Evolutionary conservation across 257 asterid genomes (phyloP).

Genomic region (Solanum medicagineum): DNA sequence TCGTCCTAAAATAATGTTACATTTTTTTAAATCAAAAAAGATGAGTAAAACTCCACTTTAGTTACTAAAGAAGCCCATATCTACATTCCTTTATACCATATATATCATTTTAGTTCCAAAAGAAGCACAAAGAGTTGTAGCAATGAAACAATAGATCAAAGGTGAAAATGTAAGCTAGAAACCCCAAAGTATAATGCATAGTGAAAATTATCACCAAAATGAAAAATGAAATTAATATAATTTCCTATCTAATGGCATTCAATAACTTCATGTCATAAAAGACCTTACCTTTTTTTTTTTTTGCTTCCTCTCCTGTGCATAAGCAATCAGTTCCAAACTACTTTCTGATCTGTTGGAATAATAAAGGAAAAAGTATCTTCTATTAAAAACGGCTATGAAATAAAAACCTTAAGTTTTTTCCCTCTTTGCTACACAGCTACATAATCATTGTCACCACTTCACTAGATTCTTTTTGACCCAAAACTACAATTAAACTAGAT

Average conservation of each 20-base stretch:
- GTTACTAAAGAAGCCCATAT: neutral
- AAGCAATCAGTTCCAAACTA: neutral
- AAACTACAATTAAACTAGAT: slow-evolving; percentile 6
- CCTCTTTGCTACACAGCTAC: neutral
- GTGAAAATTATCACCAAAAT: neutral
- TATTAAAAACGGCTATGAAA: neutral
- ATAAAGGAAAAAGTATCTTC: neutral
- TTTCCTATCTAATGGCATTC: neutral
- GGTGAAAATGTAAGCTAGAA: neutral
- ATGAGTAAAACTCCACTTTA: neutral
- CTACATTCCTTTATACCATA: neutral
- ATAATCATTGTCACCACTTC: neutral
- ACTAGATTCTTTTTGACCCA: neutral
- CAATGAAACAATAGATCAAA: neutral
- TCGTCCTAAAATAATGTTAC: neutral
- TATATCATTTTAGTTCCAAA: too few species aligned
- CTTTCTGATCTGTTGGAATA: slow-evolving; percentile 1
- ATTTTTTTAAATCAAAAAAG: neutral
- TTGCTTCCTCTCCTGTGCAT: neutral
- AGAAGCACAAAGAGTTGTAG: neutral
- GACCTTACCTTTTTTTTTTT: neutral
- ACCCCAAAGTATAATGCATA: neutral
- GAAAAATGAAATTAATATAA: neutral
- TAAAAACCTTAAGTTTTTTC: neutral
- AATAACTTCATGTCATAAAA: neutral